Percentiles rank a stretch among this genome's conserved stretches.
These are phyloP conservation scores for Agrocybe pediades DNA, from an alignment of 768 basidiomycete species.

Conservation along the genomic window DNA sequence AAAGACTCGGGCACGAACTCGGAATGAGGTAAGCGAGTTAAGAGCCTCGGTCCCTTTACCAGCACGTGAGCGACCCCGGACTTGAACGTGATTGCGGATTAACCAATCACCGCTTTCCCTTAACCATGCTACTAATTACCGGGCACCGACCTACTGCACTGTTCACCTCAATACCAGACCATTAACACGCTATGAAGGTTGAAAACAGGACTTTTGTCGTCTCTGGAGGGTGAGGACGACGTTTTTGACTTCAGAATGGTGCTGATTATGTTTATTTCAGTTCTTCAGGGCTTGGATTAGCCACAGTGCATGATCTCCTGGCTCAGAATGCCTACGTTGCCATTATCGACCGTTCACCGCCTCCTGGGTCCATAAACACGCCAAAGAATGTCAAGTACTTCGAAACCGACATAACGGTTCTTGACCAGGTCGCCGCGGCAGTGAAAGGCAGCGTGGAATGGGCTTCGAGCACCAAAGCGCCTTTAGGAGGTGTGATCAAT, in stretches of 20 bases:
- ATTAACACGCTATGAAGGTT: conserved; percentile 41
- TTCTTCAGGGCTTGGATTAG: conserved; percentile 59
- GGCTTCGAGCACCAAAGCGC: conserved; percentile 40
- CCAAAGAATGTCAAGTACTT: conserved; percentile 36
- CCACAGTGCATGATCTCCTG: conserved; percentile 49
- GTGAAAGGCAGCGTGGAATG: conserved; percentile 41
- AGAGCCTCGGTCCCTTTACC: conserved; percentile 10
- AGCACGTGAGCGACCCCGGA: neutral
- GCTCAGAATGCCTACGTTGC: conserved; percentile 45
- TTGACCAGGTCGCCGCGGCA: conserved; percentile 37
- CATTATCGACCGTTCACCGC: conserved; percentile 51
- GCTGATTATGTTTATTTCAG: conserved; percentile 25
- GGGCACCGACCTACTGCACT: conserved; percentile 5
- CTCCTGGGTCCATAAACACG: conserved; percentile 25
- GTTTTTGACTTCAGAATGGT: conserved; percentile 9
- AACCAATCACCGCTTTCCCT: conserved; percentile 18
- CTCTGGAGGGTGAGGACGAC: conserved; percentile 61
- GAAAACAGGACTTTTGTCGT: conserved; percentile 55
- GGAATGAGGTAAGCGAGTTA: conserved; percentile 18
- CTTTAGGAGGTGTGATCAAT: conserved; percentile 61
- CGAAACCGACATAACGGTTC: conserved; percentile 41
- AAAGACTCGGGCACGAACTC: neutral
- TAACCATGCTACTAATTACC: conserved; percentile 11
- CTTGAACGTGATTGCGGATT: conserved; percentile 15
- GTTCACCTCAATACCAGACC: neutral